Percentiles rank a stretch among this genome's conserved stretches.
Evolutionary conservation across 1,284 basidiomycete species (phyloP).

Genomic region (Golubevia sp.): DNA sequence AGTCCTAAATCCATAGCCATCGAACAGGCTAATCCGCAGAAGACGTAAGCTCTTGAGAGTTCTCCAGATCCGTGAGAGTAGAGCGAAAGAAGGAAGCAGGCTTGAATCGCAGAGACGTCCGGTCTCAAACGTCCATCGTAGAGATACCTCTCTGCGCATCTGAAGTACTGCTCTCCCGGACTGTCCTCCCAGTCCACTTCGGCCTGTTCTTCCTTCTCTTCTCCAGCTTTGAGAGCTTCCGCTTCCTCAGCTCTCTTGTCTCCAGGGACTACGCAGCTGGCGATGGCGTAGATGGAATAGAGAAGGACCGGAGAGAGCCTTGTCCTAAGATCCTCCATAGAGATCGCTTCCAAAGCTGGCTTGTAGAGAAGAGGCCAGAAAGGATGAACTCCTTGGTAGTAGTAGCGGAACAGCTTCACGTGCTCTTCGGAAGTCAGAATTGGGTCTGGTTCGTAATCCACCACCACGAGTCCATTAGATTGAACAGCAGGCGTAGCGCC

Average conservation of each 20-base stretch:
- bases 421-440: conserved; percentile 25
- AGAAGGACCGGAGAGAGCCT: conserved; percentile 30
- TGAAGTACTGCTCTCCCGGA: background rate
- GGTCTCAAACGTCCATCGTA: conserved; percentile 34
- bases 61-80: conserved; percentile 64
- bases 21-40: conserved; percentile 61
- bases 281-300: conserved; percentile 42
- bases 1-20: conserved; percentile 64
- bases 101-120: conserved; percentile 52
- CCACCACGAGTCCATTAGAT: background rate
- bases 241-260: background rate
- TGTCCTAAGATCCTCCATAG: conserved; percentile 24
- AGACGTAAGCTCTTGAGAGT: conserved; percentile 62
- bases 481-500: background rate
- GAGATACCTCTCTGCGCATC: conserved; percentile 29
- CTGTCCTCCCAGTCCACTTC: conserved; percentile 13
- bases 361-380: conserved; percentile 53
- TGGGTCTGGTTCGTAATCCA: conserved; percentile 14
- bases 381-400: conserved; percentile 45
- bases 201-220: conserved; percentile 7
- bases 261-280: conserved; percentile 29
- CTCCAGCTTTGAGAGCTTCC: conserved; percentile 1
- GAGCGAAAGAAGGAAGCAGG: conserved; percentile 62
- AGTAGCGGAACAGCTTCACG: conserved; percentile 33
- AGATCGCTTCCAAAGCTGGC: conserved; percentile 30